Evolutionary conservation across 176 grass and related monocot species (phyloP).

Genomic region (Saccharum officinarum): DNA sequence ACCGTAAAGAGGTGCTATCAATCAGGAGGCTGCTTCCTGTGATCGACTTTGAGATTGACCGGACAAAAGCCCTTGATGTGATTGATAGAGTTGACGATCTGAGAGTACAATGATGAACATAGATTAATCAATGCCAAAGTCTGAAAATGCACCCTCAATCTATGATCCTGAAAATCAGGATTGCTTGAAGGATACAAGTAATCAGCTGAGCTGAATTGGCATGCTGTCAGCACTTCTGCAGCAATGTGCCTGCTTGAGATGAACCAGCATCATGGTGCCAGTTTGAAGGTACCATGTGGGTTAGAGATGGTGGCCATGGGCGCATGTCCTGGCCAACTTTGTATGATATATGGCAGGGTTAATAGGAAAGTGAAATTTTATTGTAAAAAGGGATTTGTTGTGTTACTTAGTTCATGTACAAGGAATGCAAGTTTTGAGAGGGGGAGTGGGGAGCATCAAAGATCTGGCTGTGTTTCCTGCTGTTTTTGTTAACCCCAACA

Average conservation of each 20-base stretch:
- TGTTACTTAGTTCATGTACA: conserved; percentile 53
- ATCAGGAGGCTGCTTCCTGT: conserved; percentile 75
- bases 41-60: conserved; percentile 82
- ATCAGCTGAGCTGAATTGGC: neutral
- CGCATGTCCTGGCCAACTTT: conserved; percentile 34
- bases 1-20: conserved; percentile 64
- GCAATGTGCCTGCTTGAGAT: neutral
- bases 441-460: neutral
- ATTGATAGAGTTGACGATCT: conserved; percentile 91
- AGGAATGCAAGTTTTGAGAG: conserved; percentile 55
- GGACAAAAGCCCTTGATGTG: conserved; percentile 80
- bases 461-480: neutral
- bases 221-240: conserved; percentile 5
- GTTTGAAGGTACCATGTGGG: conserved; percentile 7
- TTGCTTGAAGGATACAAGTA: conserved; percentile 22
- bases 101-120: conserved; percentile 45
- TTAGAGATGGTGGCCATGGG: conserved; percentile 19
- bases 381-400: conserved; percentile 51
- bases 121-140: neutral
- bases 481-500: neutral
- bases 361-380: conserved; percentile 17
- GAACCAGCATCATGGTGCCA: neutral
- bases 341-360: conserved; percentile 47
- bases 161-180: conserved; percentile 31
- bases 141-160: neutral